Percentiles rank a stretch among this genome's conserved stretches.
Conservation (phyloP, 768 basidiomycete genomes). For the Terana coerulea region DNA sequence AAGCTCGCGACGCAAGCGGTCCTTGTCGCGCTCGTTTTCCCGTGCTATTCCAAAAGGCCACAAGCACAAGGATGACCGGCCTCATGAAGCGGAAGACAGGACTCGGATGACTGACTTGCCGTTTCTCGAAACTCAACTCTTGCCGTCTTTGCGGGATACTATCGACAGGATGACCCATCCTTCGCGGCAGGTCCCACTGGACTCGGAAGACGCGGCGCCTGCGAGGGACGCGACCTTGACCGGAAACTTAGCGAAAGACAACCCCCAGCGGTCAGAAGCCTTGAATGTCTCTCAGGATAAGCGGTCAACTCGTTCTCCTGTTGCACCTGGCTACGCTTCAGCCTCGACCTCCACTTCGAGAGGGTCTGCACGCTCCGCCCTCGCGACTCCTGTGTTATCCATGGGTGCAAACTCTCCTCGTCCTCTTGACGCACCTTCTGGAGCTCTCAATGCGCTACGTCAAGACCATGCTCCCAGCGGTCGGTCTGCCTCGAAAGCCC, state of each 20-base stretch:
- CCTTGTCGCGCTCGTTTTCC: constrained; percentile 15
- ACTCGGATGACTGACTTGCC: constrained; percentile 52
- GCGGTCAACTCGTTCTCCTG: background rate
- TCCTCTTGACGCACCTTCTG: background rate
- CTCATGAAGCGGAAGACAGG: constrained; percentile 21
- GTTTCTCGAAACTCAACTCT: constrained; percentile 56
- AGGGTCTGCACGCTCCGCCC: background rate
- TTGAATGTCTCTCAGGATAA: background rate
- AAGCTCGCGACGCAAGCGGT: constrained; percentile 5
- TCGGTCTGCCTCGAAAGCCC: background rate
- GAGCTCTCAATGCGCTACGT: background rate
- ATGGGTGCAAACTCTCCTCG: background rate
- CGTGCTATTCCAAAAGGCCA: constrained; percentile 1
- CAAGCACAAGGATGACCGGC: constrained; percentile 8
- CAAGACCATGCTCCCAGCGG: background rate
- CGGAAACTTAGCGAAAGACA: too few relatives aligned
- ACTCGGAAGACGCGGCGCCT: background rate
- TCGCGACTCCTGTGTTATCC: background rate
- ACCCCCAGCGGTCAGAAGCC: too few relatives aligned
- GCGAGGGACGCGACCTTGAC: background rate
- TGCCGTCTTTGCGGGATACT: constrained; percentile 71
- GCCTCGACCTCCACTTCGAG: background rate
- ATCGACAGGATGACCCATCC: constrained; percentile 65
- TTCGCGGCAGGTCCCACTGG: background rate
- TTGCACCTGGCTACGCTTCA: constrained; percentile 1